Evolutionary conservation across 2,329 filamentous ascomycete species (phyloP), one percentile per base, ranked within the genome.

Genomic region (Botrytis tulipae): DNA sequence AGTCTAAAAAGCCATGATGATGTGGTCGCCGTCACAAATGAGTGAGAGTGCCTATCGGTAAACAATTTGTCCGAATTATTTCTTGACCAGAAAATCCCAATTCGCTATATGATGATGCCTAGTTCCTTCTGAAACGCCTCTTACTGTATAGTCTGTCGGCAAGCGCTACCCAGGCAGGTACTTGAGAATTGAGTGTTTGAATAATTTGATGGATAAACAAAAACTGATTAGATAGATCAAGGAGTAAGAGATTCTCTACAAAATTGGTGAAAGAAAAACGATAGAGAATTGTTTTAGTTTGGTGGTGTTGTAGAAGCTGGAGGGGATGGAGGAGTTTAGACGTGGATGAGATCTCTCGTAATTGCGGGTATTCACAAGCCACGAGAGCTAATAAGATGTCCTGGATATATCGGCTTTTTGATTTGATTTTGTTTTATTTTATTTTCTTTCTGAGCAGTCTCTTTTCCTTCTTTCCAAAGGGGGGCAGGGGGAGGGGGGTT

Each of bases 1-100:
- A 61, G 69, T 74, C 78, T 70, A 80, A 61, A 76, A 74, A 69
- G 73, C 74, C 78, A 80, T 80, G 71, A 72, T 79, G 75, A 76
- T 74, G 59, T 75, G 71, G 74, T 74, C 40, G 65, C 72, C 74
- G 70, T 73, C 73, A 42, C 63, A 37, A 42, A 35, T 42, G 51
- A 51, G 57, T 29, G 69, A 66, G 37, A 65, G 61, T 57, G 60
- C 44, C 37, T 67, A 42, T 57, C 25, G 62, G 44, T 42, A 32
- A 68, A 68, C 14, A 42, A 32, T 32, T 57, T 35, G n/a, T 18
- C 66, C 35, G 12, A 7, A 32, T 42, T 25, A 2, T 68, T 25
- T 35, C 46, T 54, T 54, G 32, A 40, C 54, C 65, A 14, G n/a
- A 48, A 73, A 37, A 48, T 40, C 51, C 12, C 29, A 54, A 42